Base-by-base conservation (phyloP, 139 green algal genomes). In the Nannochloris sp. region DNA sequence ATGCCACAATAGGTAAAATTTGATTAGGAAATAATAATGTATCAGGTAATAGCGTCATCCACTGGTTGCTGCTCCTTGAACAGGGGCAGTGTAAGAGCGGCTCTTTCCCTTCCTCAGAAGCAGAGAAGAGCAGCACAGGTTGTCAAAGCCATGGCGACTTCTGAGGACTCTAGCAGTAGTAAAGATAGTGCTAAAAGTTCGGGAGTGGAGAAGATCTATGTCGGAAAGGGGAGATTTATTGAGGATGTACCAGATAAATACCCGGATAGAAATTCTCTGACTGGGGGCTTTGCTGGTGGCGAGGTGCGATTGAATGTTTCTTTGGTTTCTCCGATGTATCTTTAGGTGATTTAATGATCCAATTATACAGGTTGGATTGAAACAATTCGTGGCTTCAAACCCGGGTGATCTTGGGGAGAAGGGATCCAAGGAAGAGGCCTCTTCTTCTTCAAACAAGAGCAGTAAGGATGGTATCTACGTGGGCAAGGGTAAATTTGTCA, bases 281-380 rank as follows among this genome's bases (percentile, higher is more conserved):
- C 83, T 2, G 88, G 88, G 34, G 88, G 88, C 21, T 95, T 94
- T 82, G 88, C 88, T 5, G 88, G 85, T 31, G 88, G 88, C 18
- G 88, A 95, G 80, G 44, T 61, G 46, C 84, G 84, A 23, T 53
- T 34, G 18, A 5, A 61, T 43, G 29, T 61, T 43, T 8, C 54
- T 51, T 53, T 53, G 31, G 55, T 21, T 14, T 14, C 23, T 8
- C 23, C 49, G 23, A 57, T 61, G 31, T 9, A 27, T 10, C 0
- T 34, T 44, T n/a, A n/a, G 15, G 15, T n/a, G 8, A 19, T 19
- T 44, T 61, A 12, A 34, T 61, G 29, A 34, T 21, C 5, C 46
- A 12, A 21, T 49, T 59, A 31, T 37, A 27, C 53, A 70, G 62
- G 53, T 75, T 34, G 69, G 69, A 11, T 48, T 75, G 21, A 73